These are phyloP conservation scores for Candida pini DNA, from an alignment of 805 yeast species.

Conservation along the genomic window DNA sequence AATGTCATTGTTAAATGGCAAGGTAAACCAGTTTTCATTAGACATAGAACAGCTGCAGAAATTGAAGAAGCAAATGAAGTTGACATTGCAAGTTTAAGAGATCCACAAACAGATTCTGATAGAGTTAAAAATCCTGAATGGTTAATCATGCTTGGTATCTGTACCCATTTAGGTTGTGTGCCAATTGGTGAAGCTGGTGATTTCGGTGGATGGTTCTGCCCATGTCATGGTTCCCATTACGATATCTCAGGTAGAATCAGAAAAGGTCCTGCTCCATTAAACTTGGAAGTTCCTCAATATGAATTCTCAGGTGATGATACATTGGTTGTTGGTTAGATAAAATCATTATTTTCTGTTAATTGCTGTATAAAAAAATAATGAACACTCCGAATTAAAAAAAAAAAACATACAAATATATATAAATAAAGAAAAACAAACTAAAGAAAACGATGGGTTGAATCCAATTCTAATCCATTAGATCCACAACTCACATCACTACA, in stretches of 20 bases:
- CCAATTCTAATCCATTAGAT: too few relatives aligned
- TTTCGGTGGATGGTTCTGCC: conserved; percentile 99
- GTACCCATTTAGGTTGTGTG: conserved; percentile 99
- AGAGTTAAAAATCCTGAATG: conserved; percentile 97
- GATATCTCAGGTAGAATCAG: conserved; percentile 99
- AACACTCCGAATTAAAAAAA: conserved; percentile 3
- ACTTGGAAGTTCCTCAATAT: conserved; percentile 93
- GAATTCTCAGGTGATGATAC: conserved; percentile 72
- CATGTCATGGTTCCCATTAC: conserved; percentile 99
- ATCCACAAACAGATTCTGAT: conserved; percentile 88
- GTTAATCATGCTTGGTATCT: conserved; percentile 98
- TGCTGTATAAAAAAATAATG: conserved; percentile 10
- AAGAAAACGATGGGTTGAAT: too few relatives aligned
- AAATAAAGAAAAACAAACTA: too few relatives aligned
- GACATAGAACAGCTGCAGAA: conserved; percentile 95
- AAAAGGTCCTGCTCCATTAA: conserved; percentile 99
- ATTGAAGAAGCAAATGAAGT: conserved; percentile 89
- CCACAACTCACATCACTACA: too few relatives aligned
- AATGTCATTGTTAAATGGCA: conserved; percentile 99
- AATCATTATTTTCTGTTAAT: too few relatives aligned
- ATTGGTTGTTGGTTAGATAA: conserved; percentile 83
- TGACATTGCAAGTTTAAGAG: conserved; percentile 75
- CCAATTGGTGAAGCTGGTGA: conserved; percentile 99
- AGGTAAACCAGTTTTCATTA: conserved; percentile 98
- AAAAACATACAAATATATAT: too few relatives aligned